Conservation (phyloP, 441 rosid species). For the Breynia disticha region DNA sequence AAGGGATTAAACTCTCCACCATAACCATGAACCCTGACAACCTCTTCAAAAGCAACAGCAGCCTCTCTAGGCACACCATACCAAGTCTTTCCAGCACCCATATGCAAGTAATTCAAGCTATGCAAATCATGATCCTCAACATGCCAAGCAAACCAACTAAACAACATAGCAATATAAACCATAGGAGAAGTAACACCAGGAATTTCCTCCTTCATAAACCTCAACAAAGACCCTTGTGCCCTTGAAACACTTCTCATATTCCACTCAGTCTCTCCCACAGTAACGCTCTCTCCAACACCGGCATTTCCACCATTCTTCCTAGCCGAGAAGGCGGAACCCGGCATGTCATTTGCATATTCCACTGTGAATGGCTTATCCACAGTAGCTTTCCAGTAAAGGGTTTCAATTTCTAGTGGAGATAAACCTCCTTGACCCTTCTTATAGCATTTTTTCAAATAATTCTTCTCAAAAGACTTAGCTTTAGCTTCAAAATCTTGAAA, state of each 20-base stretch:
- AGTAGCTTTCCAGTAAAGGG: conserved; percentile 91
- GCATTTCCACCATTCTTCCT: conserved; percentile 29
- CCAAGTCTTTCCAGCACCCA: conserved; percentile 98
- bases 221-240: conserved; percentile 84
- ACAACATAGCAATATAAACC: conserved; percentile 95
- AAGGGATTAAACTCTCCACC: conserved; percentile 95
- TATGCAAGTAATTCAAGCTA: conserved; percentile 95
- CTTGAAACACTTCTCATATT: conserved; percentile 94
- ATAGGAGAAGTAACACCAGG: conserved; percentile 98
- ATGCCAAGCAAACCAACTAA: conserved; percentile 99
- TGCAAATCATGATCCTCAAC: conserved; percentile 97
- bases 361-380: conserved; percentile 89
- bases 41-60: conserved; percentile 91
- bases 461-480: conserved; percentile 68
- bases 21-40: conserved; percentile 88
- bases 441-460: conserved; percentile 49
- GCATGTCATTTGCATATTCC: conserved; percentile 98
- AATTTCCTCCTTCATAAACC: conserved; percentile 97
- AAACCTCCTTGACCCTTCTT: conserved; percentile 44
- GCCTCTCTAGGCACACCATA: conserved; percentile 93
- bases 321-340: conserved; percentile 83
- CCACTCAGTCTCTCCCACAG: conserved; percentile 93
- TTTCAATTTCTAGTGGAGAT: conserved; percentile 78
- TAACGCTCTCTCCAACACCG: conserved; percentile 44
- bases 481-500: conserved; percentile 81